phyloP scores from a whole-genome alignment of 495 filamentous ascomycete genomes.

The Friedmanniomyces simplex region DNA sequence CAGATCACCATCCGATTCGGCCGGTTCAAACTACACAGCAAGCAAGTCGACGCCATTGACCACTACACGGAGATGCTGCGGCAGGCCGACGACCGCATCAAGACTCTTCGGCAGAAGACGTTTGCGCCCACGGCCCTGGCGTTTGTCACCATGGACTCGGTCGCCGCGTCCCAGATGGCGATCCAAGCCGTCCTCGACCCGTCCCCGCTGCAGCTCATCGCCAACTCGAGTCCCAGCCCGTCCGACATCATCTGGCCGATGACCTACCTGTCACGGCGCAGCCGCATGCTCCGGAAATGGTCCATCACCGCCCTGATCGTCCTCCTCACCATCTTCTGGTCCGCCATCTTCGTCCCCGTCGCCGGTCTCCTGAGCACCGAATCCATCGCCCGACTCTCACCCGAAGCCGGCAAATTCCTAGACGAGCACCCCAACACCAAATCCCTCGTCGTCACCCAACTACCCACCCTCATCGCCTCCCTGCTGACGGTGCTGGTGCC shows the following conservation, averaged over 20 bases:
- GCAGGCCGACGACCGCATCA: slow-evolving; percentile 67
- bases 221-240: slow-evolving; percentile 75
- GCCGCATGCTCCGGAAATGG: slow-evolving; percentile 68
- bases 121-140: slow-evolving; percentile 72
- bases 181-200: slow-evolving; percentile 88
- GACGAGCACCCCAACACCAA: slow-evolving; percentile 52
- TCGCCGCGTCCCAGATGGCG: slow-evolving; percentile 89
- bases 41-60: slow-evolving; percentile 79
- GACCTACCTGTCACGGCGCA: slow-evolving; percentile 67
- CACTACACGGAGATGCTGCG: slow-evolving; percentile 85
- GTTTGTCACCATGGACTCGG: slow-evolving; percentile 95
- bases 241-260: slow-evolving; percentile 88
- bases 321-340: slow-evolving; percentile 80
- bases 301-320: slow-evolving; percentile 69
- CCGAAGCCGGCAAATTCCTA: slow-evolving; percentile 59
- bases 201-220: slow-evolving; percentile 68
- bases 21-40: slow-evolving; percentile 59
- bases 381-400: slow-evolving; percentile 62
- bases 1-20: slow-evolving; percentile 70
- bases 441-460: slow-evolving; percentile 73
- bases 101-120: slow-evolving; percentile 57
- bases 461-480: slow-evolving; percentile 76
- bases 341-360: slow-evolving; percentile 69
- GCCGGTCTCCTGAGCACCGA: slow-evolving; percentile 68
- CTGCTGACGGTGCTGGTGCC: slow-evolving; percentile 81